Percentiles rank a stretch among this genome's conserved stretches.
Evolutionary conservation across 331 rosid genomes (phyloP).

Genomic region (Malus hybrid): DNA sequence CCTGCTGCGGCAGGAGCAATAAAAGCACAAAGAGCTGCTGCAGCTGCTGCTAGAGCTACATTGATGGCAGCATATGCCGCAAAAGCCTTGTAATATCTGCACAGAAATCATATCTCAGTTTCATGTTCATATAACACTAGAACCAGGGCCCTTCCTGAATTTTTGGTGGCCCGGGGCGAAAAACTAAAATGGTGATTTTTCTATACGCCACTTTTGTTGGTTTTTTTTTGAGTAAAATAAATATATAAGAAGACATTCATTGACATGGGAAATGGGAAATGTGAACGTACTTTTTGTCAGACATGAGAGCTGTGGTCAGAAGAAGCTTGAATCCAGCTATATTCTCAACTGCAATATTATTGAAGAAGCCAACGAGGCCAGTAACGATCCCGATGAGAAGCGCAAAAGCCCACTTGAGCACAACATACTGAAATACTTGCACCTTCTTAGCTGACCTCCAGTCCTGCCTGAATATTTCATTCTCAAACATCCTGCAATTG

Average conservation of each 20-base stretch:
- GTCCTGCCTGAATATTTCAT: conserved; percentile 65
- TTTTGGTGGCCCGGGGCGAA: too few relatives aligned
- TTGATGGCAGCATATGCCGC: conserved; percentile 40
- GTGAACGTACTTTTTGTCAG: conserved; percentile 33
- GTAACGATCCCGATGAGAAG: conserved; percentile 66
- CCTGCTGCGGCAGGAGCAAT: conserved; percentile 91
- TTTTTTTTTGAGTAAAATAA: too few relatives aligned
- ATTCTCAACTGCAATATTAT: conserved; percentile 71
- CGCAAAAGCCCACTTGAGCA: conserved; percentile 65
- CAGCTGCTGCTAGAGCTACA: conserved; percentile 43
- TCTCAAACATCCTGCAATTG: conserved; percentile 55
- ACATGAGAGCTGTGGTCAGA: conserved; percentile 49
- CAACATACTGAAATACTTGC: conserved; percentile 51
- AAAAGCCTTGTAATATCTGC: conserved; percentile 64
- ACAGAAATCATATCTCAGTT: conserved; percentile 22
- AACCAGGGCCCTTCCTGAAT: too few relatives aligned
- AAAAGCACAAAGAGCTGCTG: conserved; percentile 60
- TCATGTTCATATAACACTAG: background rate
- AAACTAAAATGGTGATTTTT: too few relatives aligned
- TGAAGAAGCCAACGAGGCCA: conserved; percentile 63
- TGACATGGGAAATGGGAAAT: background rate
- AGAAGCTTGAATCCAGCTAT: conserved; percentile 59
- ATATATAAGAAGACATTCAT: too few relatives aligned
- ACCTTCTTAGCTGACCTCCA: conserved; percentile 63
- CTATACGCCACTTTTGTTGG: too few relatives aligned